Evolutionary conservation across 2,329 filamentous ascomycete species (phyloP).

Genomic region (Aspergillus tanneri): DNA sequence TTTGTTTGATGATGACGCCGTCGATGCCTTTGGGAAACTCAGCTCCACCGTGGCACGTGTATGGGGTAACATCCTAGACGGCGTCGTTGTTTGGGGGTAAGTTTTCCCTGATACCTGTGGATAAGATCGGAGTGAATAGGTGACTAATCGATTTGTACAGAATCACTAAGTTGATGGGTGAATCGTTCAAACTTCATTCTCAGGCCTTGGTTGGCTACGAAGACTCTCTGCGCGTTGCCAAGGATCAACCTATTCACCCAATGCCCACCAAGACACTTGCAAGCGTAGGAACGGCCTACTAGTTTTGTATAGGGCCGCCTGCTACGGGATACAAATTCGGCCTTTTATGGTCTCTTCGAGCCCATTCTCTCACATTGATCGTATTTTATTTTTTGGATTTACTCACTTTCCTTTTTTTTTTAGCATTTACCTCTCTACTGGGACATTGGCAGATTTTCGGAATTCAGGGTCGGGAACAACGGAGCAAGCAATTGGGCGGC

Average conservation of each 20-base stretch:
- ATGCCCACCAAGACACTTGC: conserved; percentile 46
- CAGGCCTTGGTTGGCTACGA: conserved; percentile 94
- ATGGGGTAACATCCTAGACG: conserved; percentile 97
- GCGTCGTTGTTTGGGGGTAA: conserved; percentile 99
- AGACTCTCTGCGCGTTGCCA: conserved; percentile 54
- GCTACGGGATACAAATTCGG: conserved; percentile 9
- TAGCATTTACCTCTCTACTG: conserved; percentile 37
- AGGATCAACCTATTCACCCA: conserved; percentile 44
- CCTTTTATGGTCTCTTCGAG: conserved; percentile 8
- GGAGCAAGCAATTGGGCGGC: conserved; percentile 37
- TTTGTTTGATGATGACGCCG: conserved; percentile 81
- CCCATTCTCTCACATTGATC: conserved; percentile 17
- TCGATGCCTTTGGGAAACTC: conserved; percentile 79
- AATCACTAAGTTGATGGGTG: conserved; percentile 81
- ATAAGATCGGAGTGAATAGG: not conserved
- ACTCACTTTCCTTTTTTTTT: conserved; percentile 34
- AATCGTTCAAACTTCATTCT: conserved; percentile 94
- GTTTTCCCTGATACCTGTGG: conserved; percentile 45
- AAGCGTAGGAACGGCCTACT: conserved; percentile 45
- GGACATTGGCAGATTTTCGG: conserved; percentile 39
- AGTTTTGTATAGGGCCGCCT: conserved; percentile 16
- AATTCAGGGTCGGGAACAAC: conserved; percentile 36
- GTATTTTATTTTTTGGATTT: conserved; percentile 31
- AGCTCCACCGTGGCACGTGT: conserved; percentile 93
- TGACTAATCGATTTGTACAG: conserved; percentile 48